Conservation (phyloP, 768 basidiomycete species). For the Phylloporus rhodoxanthus region DNA sequence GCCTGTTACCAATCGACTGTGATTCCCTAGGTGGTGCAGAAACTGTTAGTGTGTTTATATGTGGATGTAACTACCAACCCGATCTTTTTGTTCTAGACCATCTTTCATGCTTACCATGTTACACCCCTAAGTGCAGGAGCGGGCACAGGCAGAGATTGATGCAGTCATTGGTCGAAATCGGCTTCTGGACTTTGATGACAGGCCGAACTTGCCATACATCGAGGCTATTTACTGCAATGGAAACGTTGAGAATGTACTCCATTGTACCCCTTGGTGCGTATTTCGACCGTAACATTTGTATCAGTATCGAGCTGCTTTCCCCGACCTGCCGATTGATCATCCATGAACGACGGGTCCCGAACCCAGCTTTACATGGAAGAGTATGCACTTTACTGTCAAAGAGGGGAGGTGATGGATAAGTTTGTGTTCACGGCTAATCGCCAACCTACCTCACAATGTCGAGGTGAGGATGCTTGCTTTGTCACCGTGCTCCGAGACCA, state of each 20-base stretch:
- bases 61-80: background rate
- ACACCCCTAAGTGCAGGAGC: slow-evolving; percentile 26
- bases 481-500: too few relatives aligned
- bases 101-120: slow-evolving; percentile 31
- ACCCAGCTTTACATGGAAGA: too few relatives aligned
- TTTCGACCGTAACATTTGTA: background rate
- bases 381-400: background rate
- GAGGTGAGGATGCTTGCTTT: too few relatives aligned
- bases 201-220: slow-evolving; percentile 23
- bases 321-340: too few relatives aligned
- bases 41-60: slow-evolving; percentile 5
- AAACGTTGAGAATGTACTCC: slow-evolving; percentile 28
- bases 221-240: slow-evolving; percentile 26
- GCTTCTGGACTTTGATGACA: slow-evolving; percentile 24
- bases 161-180: slow-evolving; percentile 24
- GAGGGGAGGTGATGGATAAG: too few relatives aligned
- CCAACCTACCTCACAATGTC: too few relatives aligned
- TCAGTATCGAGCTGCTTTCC: too few relatives aligned
- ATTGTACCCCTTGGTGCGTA: slow-evolving; percentile 21
- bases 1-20: background rate
- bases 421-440: too few relatives aligned
- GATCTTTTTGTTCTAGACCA: slow-evolving; percentile 2
- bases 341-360: too few relatives aligned
- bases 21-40: slow-evolving; percentile 16
- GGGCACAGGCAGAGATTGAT: slow-evolving; percentile 29